phyloP scores from a whole-genome alignment of 2,329 filamentous ascomycete genomes.

The Mariannaea elegans region DNA sequence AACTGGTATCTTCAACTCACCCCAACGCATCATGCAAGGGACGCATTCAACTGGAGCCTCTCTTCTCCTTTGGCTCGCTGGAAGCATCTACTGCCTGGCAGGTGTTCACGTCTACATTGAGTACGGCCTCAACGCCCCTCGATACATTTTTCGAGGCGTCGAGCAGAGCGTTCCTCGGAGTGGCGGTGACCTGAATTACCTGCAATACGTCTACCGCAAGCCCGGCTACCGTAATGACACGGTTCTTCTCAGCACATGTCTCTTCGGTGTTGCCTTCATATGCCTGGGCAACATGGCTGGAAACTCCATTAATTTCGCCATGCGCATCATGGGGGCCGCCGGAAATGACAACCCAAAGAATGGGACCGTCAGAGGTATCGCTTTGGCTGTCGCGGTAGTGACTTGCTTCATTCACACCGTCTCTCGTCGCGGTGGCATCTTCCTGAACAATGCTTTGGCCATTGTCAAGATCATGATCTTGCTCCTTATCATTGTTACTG shows the following conservation, averaged over 20 bases:
- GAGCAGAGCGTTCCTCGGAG: constrained; percentile 54
- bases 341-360: constrained; percentile 36
- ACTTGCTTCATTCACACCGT: constrained; percentile 58
- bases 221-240: constrained; percentile 47
- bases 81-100: constrained; percentile 49
- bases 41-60: constrained; percentile 45
- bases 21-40: constrained; percentile 44
- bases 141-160: constrained; percentile 49
- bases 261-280: constrained; percentile 57
- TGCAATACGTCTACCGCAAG: constrained; percentile 55
- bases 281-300: constrained; percentile 58
- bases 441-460: constrained; percentile 61
- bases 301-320: constrained; percentile 58
- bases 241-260: constrained; percentile 51
- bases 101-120: constrained; percentile 53
- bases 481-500: constrained; percentile 51
- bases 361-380: constrained; percentile 55
- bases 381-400: constrained; percentile 53
- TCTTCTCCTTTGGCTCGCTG: constrained; percentile 52
- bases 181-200: constrained; percentile 59
- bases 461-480: constrained; percentile 59
- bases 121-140: constrained; percentile 57
- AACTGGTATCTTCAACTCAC: constrained; percentile 50
- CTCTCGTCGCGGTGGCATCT: constrained; percentile 59
- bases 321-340: constrained; percentile 50